Evolutionary conservation across 2,329 filamentous ascomycete species (phyloP).

Genomic region (Penicillium sp.): DNA sequence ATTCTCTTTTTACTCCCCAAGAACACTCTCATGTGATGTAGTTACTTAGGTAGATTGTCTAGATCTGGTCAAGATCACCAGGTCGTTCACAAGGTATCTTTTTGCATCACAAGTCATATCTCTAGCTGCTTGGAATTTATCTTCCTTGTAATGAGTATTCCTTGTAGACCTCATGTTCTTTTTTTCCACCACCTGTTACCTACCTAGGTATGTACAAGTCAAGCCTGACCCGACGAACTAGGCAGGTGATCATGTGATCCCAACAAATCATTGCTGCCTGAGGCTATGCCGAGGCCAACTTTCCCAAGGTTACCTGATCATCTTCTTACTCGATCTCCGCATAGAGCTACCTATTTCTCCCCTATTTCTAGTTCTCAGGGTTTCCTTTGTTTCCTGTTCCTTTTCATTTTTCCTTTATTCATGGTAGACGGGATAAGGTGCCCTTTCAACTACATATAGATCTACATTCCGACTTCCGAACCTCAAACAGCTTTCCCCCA

Average conservation of each 20-base stretch:
- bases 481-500: slow-evolving; percentile 14
- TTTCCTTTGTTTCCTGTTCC: slow-evolving; percentile 8
- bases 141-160: not conserved
- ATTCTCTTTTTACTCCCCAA: slow-evolving; percentile 2
- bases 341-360: slow-evolving; percentile 1
- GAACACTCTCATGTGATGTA: slow-evolving; percentile 15
- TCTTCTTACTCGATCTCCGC: not conserved
- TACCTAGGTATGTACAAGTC: not conserved
- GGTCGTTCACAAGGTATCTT: not conserved
- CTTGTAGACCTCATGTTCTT: not conserved
- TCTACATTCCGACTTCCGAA: slow-evolving; percentile 4
- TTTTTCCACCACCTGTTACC: not conserved
- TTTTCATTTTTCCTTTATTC: slow-evolving; percentile 5
- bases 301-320: slow-evolving; percentile 1
- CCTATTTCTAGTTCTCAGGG: not conserved
- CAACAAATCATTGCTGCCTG: slow-evolving; percentile 18
- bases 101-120: not conserved
- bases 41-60: slow-evolving; percentile 13
- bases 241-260: slow-evolving; percentile 21
- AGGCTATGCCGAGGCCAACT: slow-evolving; percentile 18
- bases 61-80: not conserved
- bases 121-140: not conserved
- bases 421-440: slow-evolving; percentile 12
- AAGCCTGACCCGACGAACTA: not conserved
- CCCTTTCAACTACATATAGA: slow-evolving; percentile 7